Evolutionary conservation across 1,284 basidiomycete genomes (phyloP).

Genomic region (Leccinum fuscescens): DNA sequence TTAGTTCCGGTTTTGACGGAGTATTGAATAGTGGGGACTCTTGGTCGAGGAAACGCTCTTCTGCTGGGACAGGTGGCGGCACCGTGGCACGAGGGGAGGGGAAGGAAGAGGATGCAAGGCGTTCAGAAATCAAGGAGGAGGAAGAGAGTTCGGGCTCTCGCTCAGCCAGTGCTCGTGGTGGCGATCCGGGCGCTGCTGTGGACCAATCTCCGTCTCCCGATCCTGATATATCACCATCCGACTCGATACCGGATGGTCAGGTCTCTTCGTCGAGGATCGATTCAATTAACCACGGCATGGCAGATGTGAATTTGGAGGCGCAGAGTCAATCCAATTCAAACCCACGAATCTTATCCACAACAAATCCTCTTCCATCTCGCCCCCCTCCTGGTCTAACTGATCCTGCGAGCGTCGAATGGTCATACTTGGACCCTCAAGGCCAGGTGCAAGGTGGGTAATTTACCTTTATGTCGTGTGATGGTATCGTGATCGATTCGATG

Average conservation of each 20-base stretch:
- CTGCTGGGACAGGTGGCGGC: constrained; percentile 45
- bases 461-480: neutral
- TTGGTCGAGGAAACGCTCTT: constrained; percentile 62
- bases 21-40: constrained; percentile 64
- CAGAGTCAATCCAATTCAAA: constrained; percentile 11
- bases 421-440: constrained; percentile 88
- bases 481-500: constrained; percentile 10
- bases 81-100: constrained; percentile 37
- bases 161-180: constrained; percentile 11
- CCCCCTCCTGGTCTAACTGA: constrained; percentile 54
- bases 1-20: constrained; percentile 66
- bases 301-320: constrained; percentile 18
- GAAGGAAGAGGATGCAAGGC: constrained; percentile 42
- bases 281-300: constrained; percentile 13
- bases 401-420: constrained; percentile 80
- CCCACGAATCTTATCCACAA: constrained; percentile 15
- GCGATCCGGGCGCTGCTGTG: constrained; percentile 5
- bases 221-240: constrained; percentile 9
- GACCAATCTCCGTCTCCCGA: constrained; percentile 14
- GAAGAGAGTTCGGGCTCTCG: constrained; percentile 43
- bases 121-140: constrained; percentile 55
- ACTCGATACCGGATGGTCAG: constrained; percentile 7
- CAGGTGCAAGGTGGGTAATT: constrained; percentile 74
- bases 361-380: constrained; percentile 25
- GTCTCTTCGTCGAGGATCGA: constrained; percentile 11